Base-by-base conservation (phyloP, 2,329 filamentous ascomycete species). In the Clonostachys rhizophaga region DNA sequence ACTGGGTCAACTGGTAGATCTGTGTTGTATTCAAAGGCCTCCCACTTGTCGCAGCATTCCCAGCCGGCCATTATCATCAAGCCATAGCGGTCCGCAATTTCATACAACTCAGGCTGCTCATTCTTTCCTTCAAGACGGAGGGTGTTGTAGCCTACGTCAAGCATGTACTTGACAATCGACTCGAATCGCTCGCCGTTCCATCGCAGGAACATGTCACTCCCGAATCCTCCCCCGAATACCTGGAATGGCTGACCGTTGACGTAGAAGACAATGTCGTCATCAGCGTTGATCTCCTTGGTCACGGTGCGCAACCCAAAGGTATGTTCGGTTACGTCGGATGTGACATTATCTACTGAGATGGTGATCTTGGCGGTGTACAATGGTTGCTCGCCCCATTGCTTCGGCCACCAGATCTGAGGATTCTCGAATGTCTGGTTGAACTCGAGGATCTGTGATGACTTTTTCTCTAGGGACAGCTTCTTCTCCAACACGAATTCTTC, bases 1-100 rank as follows among this genome's bases (percentile, higher is more conserved):
- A 61, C 54, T 0, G 65, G 62, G 42, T 68, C 60, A 20, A 69
- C 54, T 8, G 62, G 50, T 7, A 75, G 52, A 43, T 85, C 75
- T 12, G 75, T 58, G 53, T 84, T 84, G 58, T 84, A 83, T 43
- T 55, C 59, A 80, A 80, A 86, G 0, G 74, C 76, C 55, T 86
- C 82, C 82, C 82, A 86, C 57, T 85, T 85, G 53, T 84, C 78
- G 57, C 82, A 86, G 59, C 82, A 86, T 50, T 84, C 81, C 80
- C 81, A 86, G 0, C 82, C 82, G 0, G 79, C 66, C 36, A 86
- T 65, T 0, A 85, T 60, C 79, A 86, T 83, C 35, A 85, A 55
- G 0, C 82, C 82, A 54, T 83, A 64, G 4, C 70, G 65, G 54
- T 84, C 80, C 2, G 81, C 77, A 3, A 83, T 64, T 1, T 77